phyloP scores from a whole-genome alignment of 2,329 filamentous ascomycete genomes.

The Huntiella decipiens region DNA sequence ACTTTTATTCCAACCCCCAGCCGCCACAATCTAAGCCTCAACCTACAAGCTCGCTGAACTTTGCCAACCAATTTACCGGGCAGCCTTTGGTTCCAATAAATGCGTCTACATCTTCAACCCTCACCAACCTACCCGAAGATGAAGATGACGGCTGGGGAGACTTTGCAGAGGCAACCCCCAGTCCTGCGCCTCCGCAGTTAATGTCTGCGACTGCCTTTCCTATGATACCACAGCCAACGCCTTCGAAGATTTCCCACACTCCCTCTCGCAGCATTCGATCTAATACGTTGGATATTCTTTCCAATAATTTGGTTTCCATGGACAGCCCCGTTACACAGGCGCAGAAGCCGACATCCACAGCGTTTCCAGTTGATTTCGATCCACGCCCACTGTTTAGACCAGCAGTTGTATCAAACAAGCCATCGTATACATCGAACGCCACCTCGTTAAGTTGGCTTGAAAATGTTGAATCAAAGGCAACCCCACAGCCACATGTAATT shows the following conservation, averaged over 20 bases:
- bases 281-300: slow-evolving; percentile 33
- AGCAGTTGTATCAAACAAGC: not conserved
- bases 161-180: slow-evolving; percentile 35
- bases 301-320: slow-evolving; percentile 24
- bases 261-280: slow-evolving; percentile 21
- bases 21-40: slow-evolving; percentile 10
- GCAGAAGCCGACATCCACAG: no score
- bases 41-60: not conserved
- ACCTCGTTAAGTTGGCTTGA: not conserved
- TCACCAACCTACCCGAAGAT: slow-evolving; percentile 17
- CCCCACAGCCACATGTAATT: no score
- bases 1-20: slow-evolving; percentile 22
- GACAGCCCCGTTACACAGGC: not conserved
- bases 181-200: not conserved
- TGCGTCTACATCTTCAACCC: slow-evolving; percentile 4
- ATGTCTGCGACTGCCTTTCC: not conserved
- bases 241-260: not conserved
- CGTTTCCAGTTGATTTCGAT: no score
- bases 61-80: slow-evolving; percentile 8
- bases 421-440: slow-evolving; percentile 10
- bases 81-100: slow-evolving; percentile 13
- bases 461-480: slow-evolving; percentile 11
- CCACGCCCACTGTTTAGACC: no score
- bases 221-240: not conserved
- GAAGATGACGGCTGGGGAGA: slow-evolving; percentile 50